Conservation (phyloP, 2,329 filamentous ascomycete species). For the Paecilomyces sp. region DNA sequence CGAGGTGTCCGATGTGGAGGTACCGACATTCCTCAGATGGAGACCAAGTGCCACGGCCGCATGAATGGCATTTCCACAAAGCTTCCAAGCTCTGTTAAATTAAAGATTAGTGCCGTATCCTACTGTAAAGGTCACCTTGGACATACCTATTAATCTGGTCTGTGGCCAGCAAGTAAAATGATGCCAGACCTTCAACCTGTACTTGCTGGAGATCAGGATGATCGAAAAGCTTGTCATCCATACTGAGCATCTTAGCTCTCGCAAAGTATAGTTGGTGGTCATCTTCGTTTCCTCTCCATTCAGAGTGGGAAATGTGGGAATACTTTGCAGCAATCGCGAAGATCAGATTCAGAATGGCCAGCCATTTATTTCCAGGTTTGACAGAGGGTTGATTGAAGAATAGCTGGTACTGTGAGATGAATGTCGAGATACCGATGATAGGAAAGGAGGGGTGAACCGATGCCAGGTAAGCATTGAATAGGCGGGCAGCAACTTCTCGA, state of each 20-base stretch:
- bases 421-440: constrained; percentile 34
- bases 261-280: constrained; percentile 36
- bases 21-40: constrained; percentile 34
- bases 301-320: constrained; percentile 27
- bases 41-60: constrained; percentile 35
- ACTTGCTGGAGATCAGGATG: constrained; percentile 37
- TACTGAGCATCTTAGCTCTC: constrained; percentile 29
- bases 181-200: constrained; percentile 35
- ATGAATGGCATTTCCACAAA: constrained; percentile 34
- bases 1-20: constrained; percentile 28
- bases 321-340: constrained; percentile 38
- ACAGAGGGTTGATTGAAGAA: constrained; percentile 27
- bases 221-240: constrained; percentile 33
- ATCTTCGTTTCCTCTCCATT: constrained; percentile 29
- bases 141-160: constrained; percentile 37
- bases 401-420: constrained; percentile 34
- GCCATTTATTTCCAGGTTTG: constrained; percentile 32
- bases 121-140: neutral
- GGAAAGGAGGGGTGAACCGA: constrained; percentile 40
- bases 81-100: constrained; percentile 32
- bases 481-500: constrained; percentile 27
- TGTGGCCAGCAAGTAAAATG: constrained; percentile 33
- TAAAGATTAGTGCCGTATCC: neutral
- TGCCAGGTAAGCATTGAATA: constrained; percentile 34
- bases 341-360: constrained; percentile 39